Evolutionary conservation across 768 basidiomycete species (phyloP).

Genomic region (Pluteus cervinus): DNA sequence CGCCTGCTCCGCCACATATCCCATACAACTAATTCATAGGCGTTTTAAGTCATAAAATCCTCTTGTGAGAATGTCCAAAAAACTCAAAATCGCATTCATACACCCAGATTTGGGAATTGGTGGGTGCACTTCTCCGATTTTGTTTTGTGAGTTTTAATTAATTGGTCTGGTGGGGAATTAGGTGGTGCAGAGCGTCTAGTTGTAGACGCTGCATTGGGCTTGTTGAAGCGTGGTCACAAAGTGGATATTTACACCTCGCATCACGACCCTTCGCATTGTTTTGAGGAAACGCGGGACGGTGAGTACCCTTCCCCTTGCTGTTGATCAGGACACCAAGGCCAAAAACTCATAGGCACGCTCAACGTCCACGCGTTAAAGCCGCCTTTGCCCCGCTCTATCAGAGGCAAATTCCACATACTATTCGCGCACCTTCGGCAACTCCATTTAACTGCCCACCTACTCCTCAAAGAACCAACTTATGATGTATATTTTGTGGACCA

Average conservation of each 20-base stretch:
- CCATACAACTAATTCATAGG: too few species aligned
- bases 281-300: slow-evolving; percentile 94
- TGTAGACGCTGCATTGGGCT: slow-evolving; percentile 88
- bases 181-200: slow-evolving; percentile 95
- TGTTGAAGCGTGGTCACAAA: slow-evolving; percentile 77
- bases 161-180: slow-evolving; percentile 24
- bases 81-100: slow-evolving; percentile 61
- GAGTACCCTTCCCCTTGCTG: slow-evolving; percentile 14
- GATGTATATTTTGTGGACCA: slow-evolving; percentile 96
- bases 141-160: slow-evolving; percentile 7
- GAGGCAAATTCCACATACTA: slow-evolving; percentile 81
- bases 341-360: slow-evolving; percentile 57
- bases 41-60: too few species aligned
- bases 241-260: slow-evolving; percentile 93
- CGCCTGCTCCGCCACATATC: too few species aligned
- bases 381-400: slow-evolving; percentile 74
- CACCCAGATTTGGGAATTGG: slow-evolving; percentile 96
- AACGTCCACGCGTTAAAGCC: slow-evolving; percentile 65
- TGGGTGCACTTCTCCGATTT: slow-evolving; percentile 24
- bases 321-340: neutral
- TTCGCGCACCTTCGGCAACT: slow-evolving; percentile 87
- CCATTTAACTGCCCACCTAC: slow-evolving; percentile 67
- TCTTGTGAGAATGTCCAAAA: slow-evolving; percentile 1
- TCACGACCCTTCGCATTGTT: slow-evolving; percentile 82
- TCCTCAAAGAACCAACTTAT: slow-evolving; percentile 45